Percentiles rank a stretch among this genome's conserved stretches.
These are phyloP conservation scores for Pulveroboletus frians DNA, from an alignment of 768 basidiomycete genomes.

Conservation along the genomic window DNA sequence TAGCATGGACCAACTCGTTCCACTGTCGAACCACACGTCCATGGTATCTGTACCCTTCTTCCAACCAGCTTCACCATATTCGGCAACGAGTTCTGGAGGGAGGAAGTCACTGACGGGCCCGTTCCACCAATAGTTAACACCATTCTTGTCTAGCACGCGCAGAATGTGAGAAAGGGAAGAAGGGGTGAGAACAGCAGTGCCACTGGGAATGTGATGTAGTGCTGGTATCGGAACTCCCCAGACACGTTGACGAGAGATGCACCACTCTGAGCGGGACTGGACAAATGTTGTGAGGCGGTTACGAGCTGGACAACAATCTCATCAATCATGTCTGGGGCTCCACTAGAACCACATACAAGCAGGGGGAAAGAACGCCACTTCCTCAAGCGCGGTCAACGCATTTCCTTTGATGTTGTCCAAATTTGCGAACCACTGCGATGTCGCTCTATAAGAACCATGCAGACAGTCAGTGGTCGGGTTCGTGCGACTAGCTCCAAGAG, in stretches of 20 bases:
- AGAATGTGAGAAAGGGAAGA: slow-evolving; percentile 73
- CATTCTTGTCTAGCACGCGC: slow-evolving; percentile 61
- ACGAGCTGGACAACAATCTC: slow-evolving; percentile 48
- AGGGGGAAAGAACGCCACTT: slow-evolving; percentile 72
- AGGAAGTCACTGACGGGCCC: slow-evolving; percentile 82
- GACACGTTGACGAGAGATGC: slow-evolving; percentile 93
- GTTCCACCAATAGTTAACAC: slow-evolving; percentile 88
- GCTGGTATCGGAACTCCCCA: slow-evolving; percentile 98
- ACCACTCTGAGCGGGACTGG: slow-evolving; percentile 92
- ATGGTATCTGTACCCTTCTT: slow-evolving; percentile 89
- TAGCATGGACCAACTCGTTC: slow-evolving; percentile 88
- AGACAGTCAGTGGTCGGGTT: not conserved
- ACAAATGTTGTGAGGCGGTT: slow-evolving; percentile 87
- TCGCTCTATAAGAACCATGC: slow-evolving; percentile 50
- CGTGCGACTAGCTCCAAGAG: not conserved
- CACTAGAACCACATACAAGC: slow-evolving; percentile 48
- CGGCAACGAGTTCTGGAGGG: slow-evolving; percentile 48
- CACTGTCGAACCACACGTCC: slow-evolving; percentile 99
- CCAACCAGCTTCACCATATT: slow-evolving; percentile 48
- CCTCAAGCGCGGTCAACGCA: slow-evolving; percentile 63
- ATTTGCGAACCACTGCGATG: slow-evolving; percentile 97
- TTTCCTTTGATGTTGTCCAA: slow-evolving; percentile 75
- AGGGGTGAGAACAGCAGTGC: slow-evolving; percentile 57
- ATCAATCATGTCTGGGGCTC: not conserved
- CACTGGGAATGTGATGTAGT: slow-evolving; percentile 60